Evolutionary conservation across 305 asterid genomes (phyloP), one percentile per base, ranked within the genome.

Genomic region (Solanum hybrid): DNA sequence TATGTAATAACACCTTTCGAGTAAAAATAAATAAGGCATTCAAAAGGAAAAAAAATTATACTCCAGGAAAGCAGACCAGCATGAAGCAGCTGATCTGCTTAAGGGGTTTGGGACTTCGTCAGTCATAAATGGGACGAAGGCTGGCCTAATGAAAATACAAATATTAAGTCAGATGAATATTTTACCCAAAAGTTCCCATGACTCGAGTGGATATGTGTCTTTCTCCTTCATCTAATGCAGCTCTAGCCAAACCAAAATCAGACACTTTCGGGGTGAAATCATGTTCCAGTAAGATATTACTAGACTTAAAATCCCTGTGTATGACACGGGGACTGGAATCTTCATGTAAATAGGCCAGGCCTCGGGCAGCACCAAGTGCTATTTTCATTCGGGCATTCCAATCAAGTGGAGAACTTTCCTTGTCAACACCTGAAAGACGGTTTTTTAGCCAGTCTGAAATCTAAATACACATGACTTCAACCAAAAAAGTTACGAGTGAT

Each of bases 341-440:
- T 93, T 97, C 99, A n/a, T 97, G 99, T 92, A 97, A 92, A 93
- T 97, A 97, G 69, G 99, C 97, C 85, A 97, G 94, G 90, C 96
- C 99, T 79, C 99, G 95, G 91, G 99, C 99, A 81, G 99, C 96
- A 86, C 99, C 99, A 60, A 97, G 97, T 34, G 99, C 99, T 91
- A 97, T 96, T 94, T 95, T 98, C 86, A 98, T 88, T 77, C 99
- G 95, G 46, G 97, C 95, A 92, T 93, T 88, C 99, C 99, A 96
- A 88, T 95, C 95, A 60, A 98, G 98, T 32, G 99, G 98, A 88
- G 96, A 94, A 71, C 90, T 90, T 86, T 94, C 98, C 91, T 93
- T 94, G 93, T 97, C 96, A 89, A 91, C 81, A 75, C 99, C 99
- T 96, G 91, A 91, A 84, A 92, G 82, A 35, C 26, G 0, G 76